A percentile compares a stretch with the other conserved stretches of the same genome.
phyloP scores from a whole-genome alignment of 2,329 filamentous ascomycete genomes.

The Pseudogymnoascus sp. region DNA sequence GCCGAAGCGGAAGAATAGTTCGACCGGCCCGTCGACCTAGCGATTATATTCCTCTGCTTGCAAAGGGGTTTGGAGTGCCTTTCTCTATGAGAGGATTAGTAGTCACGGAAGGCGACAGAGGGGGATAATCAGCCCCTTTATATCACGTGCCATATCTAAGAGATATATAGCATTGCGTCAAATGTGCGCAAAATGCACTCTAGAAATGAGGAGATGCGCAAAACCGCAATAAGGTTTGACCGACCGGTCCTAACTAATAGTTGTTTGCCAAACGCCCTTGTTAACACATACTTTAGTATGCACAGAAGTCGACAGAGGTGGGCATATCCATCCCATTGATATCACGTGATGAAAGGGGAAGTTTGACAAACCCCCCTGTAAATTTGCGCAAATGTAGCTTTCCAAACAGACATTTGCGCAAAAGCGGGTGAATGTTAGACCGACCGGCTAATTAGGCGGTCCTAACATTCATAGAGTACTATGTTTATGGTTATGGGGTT shows the following conservation, averaged over 20 bases:
- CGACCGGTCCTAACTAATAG: background rate
- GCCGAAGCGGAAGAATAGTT: background rate
- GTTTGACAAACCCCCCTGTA: background rate
- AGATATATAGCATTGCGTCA: too few relatives aligned
- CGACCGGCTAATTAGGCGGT: too few relatives aligned
- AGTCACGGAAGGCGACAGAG: background rate
- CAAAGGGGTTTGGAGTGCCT: background rate
- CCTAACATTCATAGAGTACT: too few relatives aligned
- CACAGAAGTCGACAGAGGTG: background rate
- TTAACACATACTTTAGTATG: background rate
- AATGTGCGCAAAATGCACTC: background rate
- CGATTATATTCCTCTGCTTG: background rate
- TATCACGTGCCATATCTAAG: background rate
- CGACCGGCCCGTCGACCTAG: background rate
- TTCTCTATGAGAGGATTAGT: background rate
- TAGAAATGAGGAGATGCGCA: background rate
- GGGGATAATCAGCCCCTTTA: background rate
- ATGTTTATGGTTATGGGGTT: too few relatives aligned
- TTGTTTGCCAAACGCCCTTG: background rate
- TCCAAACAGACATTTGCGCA: background rate
- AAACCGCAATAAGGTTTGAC: background rate
- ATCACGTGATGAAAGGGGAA: background rate
- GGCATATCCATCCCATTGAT: background rate
- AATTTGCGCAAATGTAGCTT: background rate
- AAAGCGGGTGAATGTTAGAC: background rate